Conservation (phyloP, 2,329 filamentous ascomycete species). For the Purpureocillium lavendulum region DNA sequence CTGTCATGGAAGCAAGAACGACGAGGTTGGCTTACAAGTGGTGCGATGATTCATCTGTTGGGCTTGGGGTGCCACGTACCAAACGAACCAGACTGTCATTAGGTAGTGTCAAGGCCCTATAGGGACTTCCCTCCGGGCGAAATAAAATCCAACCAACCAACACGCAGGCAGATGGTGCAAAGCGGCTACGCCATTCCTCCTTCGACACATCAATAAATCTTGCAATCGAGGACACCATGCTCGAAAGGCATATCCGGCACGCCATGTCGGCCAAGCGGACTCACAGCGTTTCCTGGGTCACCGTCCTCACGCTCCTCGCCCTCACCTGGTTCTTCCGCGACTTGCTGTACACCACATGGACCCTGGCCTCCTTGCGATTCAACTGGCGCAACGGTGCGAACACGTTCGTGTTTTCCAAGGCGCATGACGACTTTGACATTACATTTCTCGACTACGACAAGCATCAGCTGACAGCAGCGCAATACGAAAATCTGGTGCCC, state of each 20-base stretch:
- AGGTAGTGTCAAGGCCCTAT: too few relatives aligned
- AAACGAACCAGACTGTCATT: not conserved
- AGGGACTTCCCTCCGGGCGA: too few relatives aligned
- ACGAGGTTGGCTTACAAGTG: not conserved
- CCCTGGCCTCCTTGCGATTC: conserved; percentile 18
- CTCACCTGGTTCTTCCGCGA: conserved; percentile 9
- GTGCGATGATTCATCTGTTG: not conserved
- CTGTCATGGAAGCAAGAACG: conserved; percentile 2
- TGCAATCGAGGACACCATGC: too few relatives aligned
- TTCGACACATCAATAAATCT: too few relatives aligned
- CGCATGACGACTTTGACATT: conserved; percentile 20
- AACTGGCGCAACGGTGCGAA: conserved; percentile 15
- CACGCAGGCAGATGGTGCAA: too few relatives aligned
- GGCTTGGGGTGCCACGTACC: not conserved
- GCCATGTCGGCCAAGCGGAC: too few relatives aligned
- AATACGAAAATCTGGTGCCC: conserved; percentile 20
- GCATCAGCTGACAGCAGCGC: conserved; percentile 17
- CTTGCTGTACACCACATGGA: conserved; percentile 16
- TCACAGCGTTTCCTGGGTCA: too few relatives aligned
- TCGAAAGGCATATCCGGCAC: too few relatives aligned
- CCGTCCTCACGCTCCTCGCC: conserved; percentile 1
- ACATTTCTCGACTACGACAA: conserved; percentile 21
- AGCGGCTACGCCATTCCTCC: too few relatives aligned
- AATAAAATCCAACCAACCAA: too few relatives aligned
- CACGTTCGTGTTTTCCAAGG: conserved; percentile 18